Conservation (phyloP, 2,329 filamentous ascomycete genomes). For the Cladophialophora bantiana region DNA sequence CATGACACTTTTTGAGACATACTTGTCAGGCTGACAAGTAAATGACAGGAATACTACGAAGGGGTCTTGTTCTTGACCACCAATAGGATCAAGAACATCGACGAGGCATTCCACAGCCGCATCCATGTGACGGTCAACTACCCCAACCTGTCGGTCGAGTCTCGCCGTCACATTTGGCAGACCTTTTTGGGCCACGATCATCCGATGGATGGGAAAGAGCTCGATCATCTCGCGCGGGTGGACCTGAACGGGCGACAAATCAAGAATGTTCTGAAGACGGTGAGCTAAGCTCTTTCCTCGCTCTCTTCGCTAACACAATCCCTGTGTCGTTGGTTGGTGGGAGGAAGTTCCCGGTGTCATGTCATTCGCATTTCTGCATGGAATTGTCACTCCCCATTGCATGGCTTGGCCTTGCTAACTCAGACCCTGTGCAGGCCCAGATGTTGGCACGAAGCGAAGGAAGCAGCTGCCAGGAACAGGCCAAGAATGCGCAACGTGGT, state of each 20-base stretch:
- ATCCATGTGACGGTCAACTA: constrained; percentile 57
- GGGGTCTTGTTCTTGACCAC: constrained; percentile 46
- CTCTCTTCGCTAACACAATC: neutral
- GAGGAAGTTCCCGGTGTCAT: neutral
- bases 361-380: too few relatives aligned
- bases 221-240: constrained; percentile 31
- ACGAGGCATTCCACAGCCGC: constrained; percentile 47
- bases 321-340: neutral
- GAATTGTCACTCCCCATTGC: too few relatives aligned
- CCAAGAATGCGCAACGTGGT: constrained; percentile 21
- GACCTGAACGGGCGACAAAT: constrained; percentile 49
- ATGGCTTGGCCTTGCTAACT: neutral
- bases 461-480: constrained; percentile 20
- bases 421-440: constrained; percentile 40
- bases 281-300: neutral
- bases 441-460: constrained; percentile 45
- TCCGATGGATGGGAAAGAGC: constrained; percentile 22
- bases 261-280: constrained; percentile 54
- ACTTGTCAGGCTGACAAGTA: constrained; percentile 8
- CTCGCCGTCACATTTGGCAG: constrained; percentile 33
- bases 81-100: constrained; percentile 43
- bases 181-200: constrained; percentile 31
- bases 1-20: constrained; percentile 15
- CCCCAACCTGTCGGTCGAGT: constrained; percentile 45
- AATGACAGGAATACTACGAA: constrained; percentile 41